Base-by-base conservation (phyloP, 2,329 filamentous ascomycete genomes). In the Fusarium nematophilum region DNA sequence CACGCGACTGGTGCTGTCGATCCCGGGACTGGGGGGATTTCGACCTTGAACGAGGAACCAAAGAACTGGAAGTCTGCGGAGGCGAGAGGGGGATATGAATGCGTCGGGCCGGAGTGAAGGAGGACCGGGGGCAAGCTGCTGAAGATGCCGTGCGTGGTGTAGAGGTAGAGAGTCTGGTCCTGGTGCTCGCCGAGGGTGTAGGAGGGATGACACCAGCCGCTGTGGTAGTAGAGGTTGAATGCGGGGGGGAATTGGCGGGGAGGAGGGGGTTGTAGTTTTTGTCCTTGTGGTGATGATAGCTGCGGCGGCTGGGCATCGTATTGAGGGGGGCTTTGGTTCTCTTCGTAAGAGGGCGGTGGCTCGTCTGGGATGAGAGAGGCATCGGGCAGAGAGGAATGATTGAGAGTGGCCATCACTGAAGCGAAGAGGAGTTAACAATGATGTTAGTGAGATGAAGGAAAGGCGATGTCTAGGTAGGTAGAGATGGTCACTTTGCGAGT, bases 91-190 rank as follows among this genome's bases (percentile, higher is more conserved):
- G 56, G 54, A n/a, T 45, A 62, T 10, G 57, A 46, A 2, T 39
- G 26, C 9, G 30, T 34, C 6, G 66, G 66, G 3, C 66, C 66
- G 18, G 66, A 67, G 37, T 69, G 60, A n/a, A 69, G 53, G 15
- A 68, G 38, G 18, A 69, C 48, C 1, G 64, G 52, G 2, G 62
- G 62, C 27, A 43, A 14, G 2, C 57, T 46, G 17, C 53, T 59
- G 2, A 66, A 36, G 2, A 56, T 56, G 11, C 50, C 33, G 29
- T 65, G 60, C 9, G 33, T 42, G 18, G 53, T 44, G 36, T 55
- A 69, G 17, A 61, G 29, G 29, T 68, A 69, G 8, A 69, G 36
- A 15, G 66, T 66, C 4, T 55, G 53, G n/a, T 44, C 39, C 40
- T 66, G 47, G 18, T 65, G 53, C 21, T 69, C 57, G 13, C 62